Conservation (phyloP, 1,139 yeast species). For the Geotrichum candidum region DNA sequence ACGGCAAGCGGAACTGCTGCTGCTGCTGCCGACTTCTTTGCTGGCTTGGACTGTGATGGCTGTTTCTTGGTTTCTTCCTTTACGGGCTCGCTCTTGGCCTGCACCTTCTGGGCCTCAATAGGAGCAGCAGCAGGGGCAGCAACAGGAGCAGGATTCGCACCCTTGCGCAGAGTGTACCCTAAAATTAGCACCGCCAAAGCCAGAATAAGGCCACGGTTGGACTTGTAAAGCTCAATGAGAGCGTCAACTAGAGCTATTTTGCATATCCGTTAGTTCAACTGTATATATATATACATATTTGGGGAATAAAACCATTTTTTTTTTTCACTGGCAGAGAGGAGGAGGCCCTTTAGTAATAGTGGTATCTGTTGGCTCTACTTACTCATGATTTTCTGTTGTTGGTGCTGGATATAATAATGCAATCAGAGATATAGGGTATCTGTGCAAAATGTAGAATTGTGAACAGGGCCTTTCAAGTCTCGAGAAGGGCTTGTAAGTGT, state of each 20-base stretch:
- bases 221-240: not conserved
- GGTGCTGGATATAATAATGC: not conserved
- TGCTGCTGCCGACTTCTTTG: not conserved
- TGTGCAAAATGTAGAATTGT: no score
- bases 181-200: not conserved
- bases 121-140: not conserved
- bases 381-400: not conserved
- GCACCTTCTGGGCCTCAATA: not conserved
- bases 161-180: not conserved
- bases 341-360: not conserved
- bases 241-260: not conserved
- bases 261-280: not conserved
- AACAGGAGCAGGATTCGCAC: not conserved
- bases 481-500: no score
- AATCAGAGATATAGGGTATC: not conserved
- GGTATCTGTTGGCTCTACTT: not conserved
- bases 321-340: no score
- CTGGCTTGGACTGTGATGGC: not conserved
- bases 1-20: conserved; percentile 33
- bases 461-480: no score
- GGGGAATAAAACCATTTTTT: no score
- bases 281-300: not conserved
- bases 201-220: not conserved
- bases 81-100: not conserved
- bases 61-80: not conserved